These are phyloP conservation scores for Amanita exitialis DNA, from an alignment of 768 basidiomycete species.

Conservation along the genomic window DNA sequence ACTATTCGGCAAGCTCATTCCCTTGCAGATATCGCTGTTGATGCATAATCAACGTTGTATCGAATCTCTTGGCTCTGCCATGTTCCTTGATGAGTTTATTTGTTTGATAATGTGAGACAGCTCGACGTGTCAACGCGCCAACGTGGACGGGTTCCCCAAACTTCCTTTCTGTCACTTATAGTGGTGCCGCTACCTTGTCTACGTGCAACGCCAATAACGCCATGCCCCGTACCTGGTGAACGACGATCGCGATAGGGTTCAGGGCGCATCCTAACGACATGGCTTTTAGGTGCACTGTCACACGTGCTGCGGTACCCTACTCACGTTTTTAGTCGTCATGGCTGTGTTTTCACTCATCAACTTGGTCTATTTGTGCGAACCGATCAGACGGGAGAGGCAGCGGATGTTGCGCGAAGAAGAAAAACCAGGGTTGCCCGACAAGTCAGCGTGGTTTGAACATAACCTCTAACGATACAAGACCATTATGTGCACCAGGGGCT, in stretches of 20 bases:
- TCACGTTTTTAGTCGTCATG: constrained; percentile 31
- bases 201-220: constrained; percentile 16
- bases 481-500: constrained; percentile 4
- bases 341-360: constrained; percentile 26
- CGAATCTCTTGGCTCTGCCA: too few species aligned
- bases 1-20: background rate
- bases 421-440: constrained; percentile 32
- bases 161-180: too few species aligned
- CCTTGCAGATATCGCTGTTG: too few species aligned
- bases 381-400: constrained; percentile 36
- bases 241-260: constrained; percentile 45
- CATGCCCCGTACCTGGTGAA: constrained; percentile 42
- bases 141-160: too few species aligned
- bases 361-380: constrained; percentile 25
- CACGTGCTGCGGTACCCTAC: constrained; percentile 36
- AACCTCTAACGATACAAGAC: constrained; percentile 27
- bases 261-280: constrained; percentile 52
- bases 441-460: constrained; percentile 46
- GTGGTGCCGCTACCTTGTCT: constrained; percentile 39
- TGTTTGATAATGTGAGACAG: too few species aligned
- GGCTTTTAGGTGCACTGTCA: constrained; percentile 44
- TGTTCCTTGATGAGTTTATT: too few species aligned
- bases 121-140: too few species aligned
- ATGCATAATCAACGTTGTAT: too few species aligned
- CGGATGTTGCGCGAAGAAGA: constrained; percentile 22